These are phyloP conservation scores for Coelastrella sp. DNA, from an alignment of 139 green algal genomes.

Conservation along the genomic window DNA sequence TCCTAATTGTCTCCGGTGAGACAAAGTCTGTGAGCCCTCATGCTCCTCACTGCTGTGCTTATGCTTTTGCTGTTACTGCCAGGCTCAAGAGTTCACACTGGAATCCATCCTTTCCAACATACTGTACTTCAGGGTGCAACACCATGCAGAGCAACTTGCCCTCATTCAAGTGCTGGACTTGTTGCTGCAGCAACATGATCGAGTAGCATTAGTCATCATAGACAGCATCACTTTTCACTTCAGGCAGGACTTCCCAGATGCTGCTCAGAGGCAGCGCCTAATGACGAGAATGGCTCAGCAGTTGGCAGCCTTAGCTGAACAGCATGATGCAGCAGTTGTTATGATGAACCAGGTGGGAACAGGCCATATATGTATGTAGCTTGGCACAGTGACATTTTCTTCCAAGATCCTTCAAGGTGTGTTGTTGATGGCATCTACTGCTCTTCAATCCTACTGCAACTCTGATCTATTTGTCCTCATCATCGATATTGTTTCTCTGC, in stretches of 20 bases:
- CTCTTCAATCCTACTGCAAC: too few relatives aligned
- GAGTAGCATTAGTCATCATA: constrained; percentile 82
- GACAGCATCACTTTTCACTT: constrained; percentile 96
- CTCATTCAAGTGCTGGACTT: constrained; percentile 68
- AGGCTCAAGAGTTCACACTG: constrained; percentile 52
- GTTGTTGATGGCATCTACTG: too few relatives aligned
- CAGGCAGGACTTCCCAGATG: constrained; percentile 86
- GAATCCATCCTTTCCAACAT: constrained; percentile 78
- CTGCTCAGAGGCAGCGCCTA: constrained; percentile 77
- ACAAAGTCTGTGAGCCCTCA: too few relatives aligned
- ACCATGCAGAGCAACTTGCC: constrained; percentile 83
- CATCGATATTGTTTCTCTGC: not conserved
- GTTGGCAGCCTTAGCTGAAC: constrained; percentile 78
- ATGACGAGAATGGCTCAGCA: constrained; percentile 86
- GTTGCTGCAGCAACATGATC: constrained; percentile 59
- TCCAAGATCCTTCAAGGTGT: not conserved
- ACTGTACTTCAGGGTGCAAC: constrained; percentile 81
- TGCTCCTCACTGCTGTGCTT: not conserved
- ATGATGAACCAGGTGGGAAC: constrained; percentile 42
- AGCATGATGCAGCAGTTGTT: constrained; percentile 21
- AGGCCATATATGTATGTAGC: not conserved
- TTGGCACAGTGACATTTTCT: not conserved
- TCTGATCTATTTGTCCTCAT: not conserved
- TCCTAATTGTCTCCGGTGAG: too few relatives aligned
- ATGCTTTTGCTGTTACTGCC: constrained; percentile 14